Conservation (phyloP, 2,329 filamentous ascomycete species). For the Aureobasidium leucospermi region DNA sequence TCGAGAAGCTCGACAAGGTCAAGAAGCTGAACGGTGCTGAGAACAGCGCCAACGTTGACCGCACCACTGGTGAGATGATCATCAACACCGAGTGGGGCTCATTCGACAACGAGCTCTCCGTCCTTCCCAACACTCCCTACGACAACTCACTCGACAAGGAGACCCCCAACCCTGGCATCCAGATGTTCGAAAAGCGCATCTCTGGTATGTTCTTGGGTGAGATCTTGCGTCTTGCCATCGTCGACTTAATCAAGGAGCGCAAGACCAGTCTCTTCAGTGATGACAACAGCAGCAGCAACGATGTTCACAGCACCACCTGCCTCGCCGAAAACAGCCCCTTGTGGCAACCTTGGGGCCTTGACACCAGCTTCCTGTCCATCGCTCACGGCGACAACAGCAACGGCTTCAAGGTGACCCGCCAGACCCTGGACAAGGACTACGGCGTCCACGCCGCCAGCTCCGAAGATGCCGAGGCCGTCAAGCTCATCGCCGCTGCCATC, state of each 20-base stretch:
- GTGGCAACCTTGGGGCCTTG: constrained; percentile 77
- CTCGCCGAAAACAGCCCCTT: constrained; percentile 60
- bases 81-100: constrained; percentile 98
- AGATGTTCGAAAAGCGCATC: constrained; percentile 98
- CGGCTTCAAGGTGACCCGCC: constrained; percentile 64
- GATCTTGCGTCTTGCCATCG: constrained; percentile 70
- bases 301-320: constrained; percentile 58
- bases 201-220: constrained; percentile 98
- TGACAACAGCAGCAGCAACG: constrained; percentile 64
- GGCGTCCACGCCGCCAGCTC: constrained; percentile 67
- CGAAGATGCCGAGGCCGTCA: constrained; percentile 84
- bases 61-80: constrained; percentile 85
- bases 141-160: constrained; percentile 70
- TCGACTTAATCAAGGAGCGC: constrained; percentile 64
- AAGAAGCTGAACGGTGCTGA: constrained; percentile 60
- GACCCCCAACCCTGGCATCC: constrained; percentile 84
- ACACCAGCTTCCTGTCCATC: constrained; percentile 82
- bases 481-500: constrained; percentile 72
- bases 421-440: constrained; percentile 69
- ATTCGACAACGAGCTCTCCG: constrained; percentile 88
- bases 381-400: constrained; percentile 72
- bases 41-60: constrained; percentile 46
- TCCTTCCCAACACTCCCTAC: constrained; percentile 78
- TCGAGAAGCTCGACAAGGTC: constrained; percentile 82
- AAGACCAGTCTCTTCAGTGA: constrained; percentile 67